Evolutionary conservation across 345 rosid genomes (phyloP), one percentile per base, ranked within the genome.

Genomic region (Eucalyptus lansdowneana): DNA sequence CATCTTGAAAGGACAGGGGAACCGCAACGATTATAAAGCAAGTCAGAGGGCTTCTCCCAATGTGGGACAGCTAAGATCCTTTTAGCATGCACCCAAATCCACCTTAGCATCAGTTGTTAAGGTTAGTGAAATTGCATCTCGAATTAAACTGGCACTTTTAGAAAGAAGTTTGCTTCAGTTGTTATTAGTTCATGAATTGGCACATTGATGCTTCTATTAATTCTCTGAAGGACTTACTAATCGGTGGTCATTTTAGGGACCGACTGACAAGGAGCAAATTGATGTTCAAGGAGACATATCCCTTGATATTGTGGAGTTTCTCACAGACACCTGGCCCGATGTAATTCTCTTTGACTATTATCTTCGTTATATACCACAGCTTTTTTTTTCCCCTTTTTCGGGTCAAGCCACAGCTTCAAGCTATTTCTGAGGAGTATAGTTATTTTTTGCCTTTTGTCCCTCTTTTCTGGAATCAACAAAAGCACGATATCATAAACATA

Each of bases 231-330:
- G 88, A 22, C n/a, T n/a, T 40, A 58, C 42, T 89, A 19, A 29
- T 51, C 11, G 6, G 88, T 87, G 49, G 88, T 88, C 24, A 80
- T 87, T 88, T 87, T 90, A 97, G 99, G 99, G 99, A 85, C 99
- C 98, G 56, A 97, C 98, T 88, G 99, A 97, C 31, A 97, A 97
- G 94, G 99, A 97, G 89, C 99, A 97, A 87, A 97, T 97, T 88
- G 99, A 97, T 88, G 99, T 97, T 88, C 99, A 97, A 95, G 99
- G 99, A 91, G 99, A 97, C 93, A 96, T 97, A 89, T 90, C 97
- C 49, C 95, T 94, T 87, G 99, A 96, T 83, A 94, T 97, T 83
- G 98, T 97, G 93, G 98, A 95, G 50, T 96, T 94, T 91, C 93
- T 97, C 83, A 95, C 98, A 56, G 97, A 95, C 88, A 96, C 96